Evolutionary conservation across 805 yeast species (phyloP), one percentile per base, ranked within the genome.

Genomic region (Scheffersomyces stipitis): DNA sequence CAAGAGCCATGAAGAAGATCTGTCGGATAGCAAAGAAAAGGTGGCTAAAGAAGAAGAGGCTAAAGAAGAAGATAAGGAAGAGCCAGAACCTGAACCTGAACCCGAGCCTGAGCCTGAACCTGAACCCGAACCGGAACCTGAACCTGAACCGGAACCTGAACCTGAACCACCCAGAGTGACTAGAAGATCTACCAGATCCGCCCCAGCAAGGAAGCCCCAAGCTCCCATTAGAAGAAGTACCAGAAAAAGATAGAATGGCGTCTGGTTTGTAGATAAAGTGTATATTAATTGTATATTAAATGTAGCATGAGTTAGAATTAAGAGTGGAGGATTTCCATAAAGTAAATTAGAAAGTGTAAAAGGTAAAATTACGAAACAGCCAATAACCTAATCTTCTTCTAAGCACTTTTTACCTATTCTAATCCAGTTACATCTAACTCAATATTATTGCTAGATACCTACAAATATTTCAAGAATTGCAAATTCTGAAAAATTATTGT

Each of bases 141-240:
- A 20, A 20, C 24, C 24, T 20, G 24, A 20, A 10, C 24, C 24
- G 24, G 22, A 37, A 1, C 23, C 28, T 5, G 33, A 36, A 2
- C 28, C 22, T 10, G 30, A 34, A 26, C 17, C 36, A 5, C 31
- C 28, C 15, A 26, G 34, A 8, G 36, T 31, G 15, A 39, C 37
- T 16, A 17, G 46, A 20, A 28, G 45, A 15, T 27, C 38, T 17
- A 41, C 45, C 8, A 31, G 43, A 14, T 35, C 43, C 5, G 32
- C 35, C 15, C 38, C 44, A 5, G 28, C 30, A 8, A 33, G 31
- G 30, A 35, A 34, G 16, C 28, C 22, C 14, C 41, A n/a, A 13
- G 42, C 17, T 9, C 49, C 48, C 5, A 23, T 40, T 9, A 42
- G 49, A 34, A 43, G 48, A 34, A 43, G 49, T 16, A 31, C 42